Evolutionary conservation across 805 yeast genomes (phyloP).

Genomic region (Alloascoidea africana): DNA sequence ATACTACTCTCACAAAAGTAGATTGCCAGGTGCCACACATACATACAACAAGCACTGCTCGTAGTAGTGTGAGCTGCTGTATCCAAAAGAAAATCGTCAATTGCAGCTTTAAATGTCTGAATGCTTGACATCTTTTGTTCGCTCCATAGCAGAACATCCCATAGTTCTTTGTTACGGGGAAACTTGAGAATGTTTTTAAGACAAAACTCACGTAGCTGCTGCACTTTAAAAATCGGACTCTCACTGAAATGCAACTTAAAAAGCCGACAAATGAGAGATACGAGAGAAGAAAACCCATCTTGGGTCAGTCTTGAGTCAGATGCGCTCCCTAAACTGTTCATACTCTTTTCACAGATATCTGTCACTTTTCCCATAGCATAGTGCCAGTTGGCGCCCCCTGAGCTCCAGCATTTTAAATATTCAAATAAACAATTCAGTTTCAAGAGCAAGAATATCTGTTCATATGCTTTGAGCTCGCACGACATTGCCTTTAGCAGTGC

Average conservation of each 20-base stretch:
- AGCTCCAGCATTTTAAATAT: neutral
- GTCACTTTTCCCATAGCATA: neutral
- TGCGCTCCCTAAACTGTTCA: too few relatives aligned
- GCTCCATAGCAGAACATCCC: slow-evolving; percentile 1
- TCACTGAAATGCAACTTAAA: neutral
- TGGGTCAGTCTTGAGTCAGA: too few relatives aligned
- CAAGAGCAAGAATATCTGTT: too few relatives aligned
- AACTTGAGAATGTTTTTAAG: neutral
- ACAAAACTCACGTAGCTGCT: neutral
- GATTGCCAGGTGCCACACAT: too few relatives aligned
- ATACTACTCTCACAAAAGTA: too few relatives aligned
- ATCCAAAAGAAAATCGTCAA: neutral
- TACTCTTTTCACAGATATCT: neutral
- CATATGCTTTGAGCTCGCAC: too few relatives aligned
- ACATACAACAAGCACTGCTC: too few relatives aligned
- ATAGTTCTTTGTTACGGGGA: neutral
- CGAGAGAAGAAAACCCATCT: neutral
- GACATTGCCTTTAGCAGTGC: too few relatives aligned
- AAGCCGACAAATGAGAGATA: neutral
- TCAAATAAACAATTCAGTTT: neutral
- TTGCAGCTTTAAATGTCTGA: neutral
- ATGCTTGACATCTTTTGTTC: neutral
- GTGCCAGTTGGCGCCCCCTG: neutral
- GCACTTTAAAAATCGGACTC: neutral
- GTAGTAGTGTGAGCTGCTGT: too few relatives aligned